Evolutionary conservation across 345 rosid genomes (phyloP).

Genomic region (Sapria himalayana): DNA sequence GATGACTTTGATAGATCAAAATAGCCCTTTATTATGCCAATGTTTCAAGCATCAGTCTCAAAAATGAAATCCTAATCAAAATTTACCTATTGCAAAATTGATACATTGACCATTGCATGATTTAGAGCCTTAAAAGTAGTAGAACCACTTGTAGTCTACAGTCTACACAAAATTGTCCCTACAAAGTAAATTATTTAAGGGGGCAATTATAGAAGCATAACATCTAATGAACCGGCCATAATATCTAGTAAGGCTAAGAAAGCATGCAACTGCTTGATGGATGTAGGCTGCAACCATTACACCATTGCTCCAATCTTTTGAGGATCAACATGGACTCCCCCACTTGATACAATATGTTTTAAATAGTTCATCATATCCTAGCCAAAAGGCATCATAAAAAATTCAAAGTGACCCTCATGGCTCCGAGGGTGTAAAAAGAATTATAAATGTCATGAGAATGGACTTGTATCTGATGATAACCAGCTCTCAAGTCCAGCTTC

Average conservation of each 20-base stretch:
- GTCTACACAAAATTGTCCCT: neutral
- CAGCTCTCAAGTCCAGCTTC: no score
- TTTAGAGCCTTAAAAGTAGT: neutral
- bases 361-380: neutral
- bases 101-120: neutral
- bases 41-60: slow-evolving; percentile 1
- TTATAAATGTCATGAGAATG: no score
- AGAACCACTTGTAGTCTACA: accelerated
- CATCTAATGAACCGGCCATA: neutral
- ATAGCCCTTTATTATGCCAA: neutral
- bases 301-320: neutral
- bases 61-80: neutral
- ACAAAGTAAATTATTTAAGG: neutral
- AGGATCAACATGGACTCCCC: neutral
- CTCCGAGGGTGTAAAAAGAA: neutral
- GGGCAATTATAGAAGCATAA: neutral
- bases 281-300: neutral
- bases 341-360: neutral
- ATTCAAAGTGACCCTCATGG: slow-evolving; percentile 1
- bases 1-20: neutral
- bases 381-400: neutral
- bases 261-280: neutral
- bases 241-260: neutral
- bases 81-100: neutral
- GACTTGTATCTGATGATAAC: no score